These are phyloP conservation scores for Diaporthe eres DNA, from an alignment of 2,329 filamentous ascomycete species.

Conservation along the genomic window DNA sequence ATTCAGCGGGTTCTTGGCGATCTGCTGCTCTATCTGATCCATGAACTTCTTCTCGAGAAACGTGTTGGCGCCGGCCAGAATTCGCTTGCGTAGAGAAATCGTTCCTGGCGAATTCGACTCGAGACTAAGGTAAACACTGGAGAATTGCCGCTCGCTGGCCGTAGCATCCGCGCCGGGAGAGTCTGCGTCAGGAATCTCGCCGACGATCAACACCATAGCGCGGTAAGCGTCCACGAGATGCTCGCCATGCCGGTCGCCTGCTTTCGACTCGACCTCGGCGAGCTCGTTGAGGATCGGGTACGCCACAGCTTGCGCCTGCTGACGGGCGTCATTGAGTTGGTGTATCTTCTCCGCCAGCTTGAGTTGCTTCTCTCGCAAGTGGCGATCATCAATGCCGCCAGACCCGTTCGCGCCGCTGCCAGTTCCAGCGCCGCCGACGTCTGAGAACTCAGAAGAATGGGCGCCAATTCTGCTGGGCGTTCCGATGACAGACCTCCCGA, in stretches of 20 bases:
- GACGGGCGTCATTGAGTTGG: constrained; percentile 81
- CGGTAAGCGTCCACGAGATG: constrained; percentile 87
- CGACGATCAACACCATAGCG: constrained; percentile 83
- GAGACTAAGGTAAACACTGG: constrained; percentile 82
- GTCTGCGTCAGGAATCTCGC: constrained; percentile 75
- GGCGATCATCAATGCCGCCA: constrained; percentile 77
- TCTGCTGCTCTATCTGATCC: constrained; percentile 80
- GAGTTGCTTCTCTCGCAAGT: constrained; percentile 86
- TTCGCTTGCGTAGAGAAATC: constrained; percentile 80
- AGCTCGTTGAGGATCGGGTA: constrained; percentile 85
- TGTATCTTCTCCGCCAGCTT: constrained; percentile 85
- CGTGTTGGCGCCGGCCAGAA: constrained; percentile 82
- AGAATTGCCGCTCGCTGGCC: constrained; percentile 82
- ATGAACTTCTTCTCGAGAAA: constrained; percentile 89
- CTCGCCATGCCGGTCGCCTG: constrained; percentile 78
- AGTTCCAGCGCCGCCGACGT: constrained; percentile 71
- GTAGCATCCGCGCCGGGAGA: constrained; percentile 73
- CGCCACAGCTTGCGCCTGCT: constrained; percentile 64
- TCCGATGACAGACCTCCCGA: constrained; percentile 90
- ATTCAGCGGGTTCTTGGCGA: constrained; percentile 88
- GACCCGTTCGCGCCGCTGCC: constrained; percentile 61
- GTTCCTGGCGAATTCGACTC: constrained; percentile 74
- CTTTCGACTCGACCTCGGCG: constrained; percentile 78
- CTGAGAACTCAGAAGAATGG: constrained; percentile 76
- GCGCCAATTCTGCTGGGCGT: constrained; percentile 78